phyloP scores from a whole-genome alignment of 2,329 filamentous ascomycete genomes.

The Apiospora marii region DNA sequence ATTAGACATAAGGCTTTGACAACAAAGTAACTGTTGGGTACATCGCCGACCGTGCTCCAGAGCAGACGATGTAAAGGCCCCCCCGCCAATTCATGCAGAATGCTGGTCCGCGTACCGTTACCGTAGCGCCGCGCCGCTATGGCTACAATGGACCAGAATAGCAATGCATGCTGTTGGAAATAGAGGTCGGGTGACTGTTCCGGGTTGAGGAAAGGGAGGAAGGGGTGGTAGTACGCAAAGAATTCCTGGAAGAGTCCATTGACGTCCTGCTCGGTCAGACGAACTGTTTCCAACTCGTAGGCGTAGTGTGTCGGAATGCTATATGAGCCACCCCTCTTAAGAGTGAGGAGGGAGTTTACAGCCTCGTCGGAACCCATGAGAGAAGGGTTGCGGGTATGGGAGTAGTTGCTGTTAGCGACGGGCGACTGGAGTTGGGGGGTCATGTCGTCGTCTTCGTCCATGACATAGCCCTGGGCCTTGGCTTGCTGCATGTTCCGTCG shows the following conservation, averaged over 20 bases:
- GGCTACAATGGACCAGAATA: conserved; percentile 86
- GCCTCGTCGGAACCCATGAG: conserved; percentile 74
- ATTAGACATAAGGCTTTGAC: conserved; percentile 83
- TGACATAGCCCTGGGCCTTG: conserved; percentile 63
- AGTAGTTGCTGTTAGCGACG: conserved; percentile 63
- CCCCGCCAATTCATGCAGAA: conserved; percentile 72
- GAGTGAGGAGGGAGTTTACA: conserved; percentile 70
- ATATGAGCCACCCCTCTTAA: conserved; percentile 71
- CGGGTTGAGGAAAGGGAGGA: conserved; percentile 77
- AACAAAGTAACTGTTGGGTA: conserved; percentile 80
- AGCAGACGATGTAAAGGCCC: conserved; percentile 74
- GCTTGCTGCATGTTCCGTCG: conserved; percentile 68
- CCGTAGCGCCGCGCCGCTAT: conserved; percentile 77
- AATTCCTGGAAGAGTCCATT: conserved; percentile 75
- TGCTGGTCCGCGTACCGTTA: conserved; percentile 64
- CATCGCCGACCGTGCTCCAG: conserved; percentile 79
- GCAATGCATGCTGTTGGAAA: conserved; percentile 77
- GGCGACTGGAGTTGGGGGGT: conserved; percentile 66
- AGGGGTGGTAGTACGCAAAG: conserved; percentile 79
- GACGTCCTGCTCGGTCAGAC: conserved; percentile 70
- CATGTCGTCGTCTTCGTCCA: conserved; percentile 59
- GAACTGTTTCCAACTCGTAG: conserved; percentile 68
- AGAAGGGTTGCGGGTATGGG: conserved; percentile 68
- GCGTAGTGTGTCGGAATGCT: conserved; percentile 63
- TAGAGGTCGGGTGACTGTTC: conserved; percentile 74